phyloP scores from a whole-genome alignment of 192 early-diverging fungal species.

The Coemansia aciculifera region DNA sequence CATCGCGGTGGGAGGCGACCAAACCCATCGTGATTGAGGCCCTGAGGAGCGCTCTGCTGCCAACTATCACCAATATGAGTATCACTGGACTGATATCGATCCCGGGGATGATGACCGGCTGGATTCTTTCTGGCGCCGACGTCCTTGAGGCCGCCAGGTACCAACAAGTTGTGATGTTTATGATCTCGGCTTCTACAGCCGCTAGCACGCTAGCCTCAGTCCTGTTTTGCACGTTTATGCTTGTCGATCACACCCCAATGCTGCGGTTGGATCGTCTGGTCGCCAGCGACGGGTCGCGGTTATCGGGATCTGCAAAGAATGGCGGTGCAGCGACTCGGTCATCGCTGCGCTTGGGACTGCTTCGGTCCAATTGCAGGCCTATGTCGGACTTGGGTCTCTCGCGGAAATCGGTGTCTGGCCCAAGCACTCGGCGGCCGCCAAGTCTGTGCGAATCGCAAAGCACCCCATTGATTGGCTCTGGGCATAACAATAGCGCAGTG shows the following conservation, averaged over 20 bases:
- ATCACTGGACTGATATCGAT: constrained; percentile 84
- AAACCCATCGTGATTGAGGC: constrained; percentile 72
- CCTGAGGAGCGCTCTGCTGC: constrained; percentile 70
- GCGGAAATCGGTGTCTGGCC: neutral
- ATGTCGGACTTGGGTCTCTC: constrained; percentile 35
- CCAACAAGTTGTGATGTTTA: constrained; percentile 82
- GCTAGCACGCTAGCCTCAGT: constrained; percentile 59
- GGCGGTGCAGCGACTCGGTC: neutral
- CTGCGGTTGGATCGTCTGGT: constrained; percentile 31
- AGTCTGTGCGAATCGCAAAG: constrained; percentile 14
- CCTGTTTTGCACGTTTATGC: constrained; percentile 28
- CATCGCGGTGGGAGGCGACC: constrained; percentile 76
- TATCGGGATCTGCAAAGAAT: neutral
- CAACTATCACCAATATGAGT: constrained; percentile 75
- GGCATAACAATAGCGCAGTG: neutral
- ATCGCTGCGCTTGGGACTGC: constrained; percentile 24
- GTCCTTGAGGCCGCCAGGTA: constrained; percentile 77
- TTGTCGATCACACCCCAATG: constrained; percentile 31
- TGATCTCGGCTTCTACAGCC: constrained; percentile 71
- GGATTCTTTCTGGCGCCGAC: constrained; percentile 74
- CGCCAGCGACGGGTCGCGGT: constrained; percentile 3
- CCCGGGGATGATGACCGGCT: constrained; percentile 87
- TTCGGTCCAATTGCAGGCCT: constrained; percentile 41
- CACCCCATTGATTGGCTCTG: constrained; percentile 21
- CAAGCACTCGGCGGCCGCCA: constrained; percentile 6